Base-by-base conservation (phyloP, 1,284 basidiomycete species). In the Mycosarcoma mackinlayi region DNA sequence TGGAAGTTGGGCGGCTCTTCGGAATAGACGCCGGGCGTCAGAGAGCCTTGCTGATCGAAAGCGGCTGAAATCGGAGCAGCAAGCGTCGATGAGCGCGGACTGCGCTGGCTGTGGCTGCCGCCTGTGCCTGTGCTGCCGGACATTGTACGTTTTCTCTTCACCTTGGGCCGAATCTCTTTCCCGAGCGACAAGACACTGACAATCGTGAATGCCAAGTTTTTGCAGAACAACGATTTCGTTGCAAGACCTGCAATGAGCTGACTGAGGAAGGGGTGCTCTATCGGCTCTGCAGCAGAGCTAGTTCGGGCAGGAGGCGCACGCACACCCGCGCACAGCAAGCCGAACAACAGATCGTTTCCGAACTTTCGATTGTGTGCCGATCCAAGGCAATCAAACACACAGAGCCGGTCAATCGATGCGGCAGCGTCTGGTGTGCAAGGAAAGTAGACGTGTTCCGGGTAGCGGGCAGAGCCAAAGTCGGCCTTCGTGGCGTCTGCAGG, bases 1-100 rank as follows among this genome's bases (percentile, higher is more conserved):
- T 7, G 28, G 19, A 59, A 34, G 11, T 41, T 47, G 16, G 72
- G 72, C 21, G 72, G 68, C 57, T 75, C 72, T 60, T 75, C 72
- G n/a, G 63, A 45, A 46, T 54, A 75, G 45, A 72, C 68, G 38
- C 46, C 57, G 6, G 72, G 72, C 9, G 72, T 63, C 19, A 75
- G 52, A 13, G 61, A 61, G 21, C 62, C 58, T 16, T 54, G 44
- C 38, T 54, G 57, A 13, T 64, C 57, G 33, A 65, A 40, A 38
- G 64, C 8, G n/a, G 52, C 24, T 21, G 56, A 14, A 18, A 27
- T 24, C 19, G 39, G 49, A 6, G 38, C 39, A 4, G 53, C 39
- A 34, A 37, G 34, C 3, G 60, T 33, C 3, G 60, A 38, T 4
- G 28, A 21, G 40, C 42, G 45, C 45, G 30, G 46, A 38, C 39